Base-by-base conservation (phyloP, 148 eudicot species). In the Rhododendron williamsianum region DNA sequence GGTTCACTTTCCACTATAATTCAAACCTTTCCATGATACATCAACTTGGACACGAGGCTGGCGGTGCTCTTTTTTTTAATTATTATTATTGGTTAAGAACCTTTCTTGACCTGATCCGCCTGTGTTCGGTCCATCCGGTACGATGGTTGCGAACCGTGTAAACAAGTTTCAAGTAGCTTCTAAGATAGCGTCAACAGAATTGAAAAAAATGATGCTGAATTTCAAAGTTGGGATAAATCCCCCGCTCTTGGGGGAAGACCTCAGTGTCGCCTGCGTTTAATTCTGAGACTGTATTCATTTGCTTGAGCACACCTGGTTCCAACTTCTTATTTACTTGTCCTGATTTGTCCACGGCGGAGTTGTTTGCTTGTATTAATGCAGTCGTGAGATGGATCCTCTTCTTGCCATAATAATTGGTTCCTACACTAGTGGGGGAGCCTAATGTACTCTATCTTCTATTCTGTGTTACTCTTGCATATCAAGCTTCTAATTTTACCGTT, bases 401-500 rank as follows among this genome's bases (percentile, higher is more conserved):
- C 19, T 11, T 21, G 27, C 35, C 18, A 8, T 60, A 81, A 36
- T 81, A 7, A 25, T 36, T 71, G 41, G 27, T 86, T 48, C 78
- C 33, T 48, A 48, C n/a, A 21, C 25, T 51, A 74, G 41, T 46
- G 48, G 51, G 69, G 83, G 30, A 38, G 78, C 36, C 67, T 63
- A 49, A 48, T 67, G 19, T 36, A 13, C 23, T 84, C 11, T 43
- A 19, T 85, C 51, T 81, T 65, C 81, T 54, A n/a, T 73, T 52
- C 21, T 86, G 73, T 27, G 72, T 54, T 58, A 67, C n/a, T 85
- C 49, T 77, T 69, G 48, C 87, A 79, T 25, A 74, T 52, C 76
- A 78, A 83, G 80, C 82, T 84, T 88, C 87, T 90, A 79, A 87
- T 89, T 36, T 49, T 78, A 84, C 78, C 71, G 52, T 86, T 85